Conservation (phyloP, 345 rosid genomes). For the Barbarea vulgaris region DNA sequence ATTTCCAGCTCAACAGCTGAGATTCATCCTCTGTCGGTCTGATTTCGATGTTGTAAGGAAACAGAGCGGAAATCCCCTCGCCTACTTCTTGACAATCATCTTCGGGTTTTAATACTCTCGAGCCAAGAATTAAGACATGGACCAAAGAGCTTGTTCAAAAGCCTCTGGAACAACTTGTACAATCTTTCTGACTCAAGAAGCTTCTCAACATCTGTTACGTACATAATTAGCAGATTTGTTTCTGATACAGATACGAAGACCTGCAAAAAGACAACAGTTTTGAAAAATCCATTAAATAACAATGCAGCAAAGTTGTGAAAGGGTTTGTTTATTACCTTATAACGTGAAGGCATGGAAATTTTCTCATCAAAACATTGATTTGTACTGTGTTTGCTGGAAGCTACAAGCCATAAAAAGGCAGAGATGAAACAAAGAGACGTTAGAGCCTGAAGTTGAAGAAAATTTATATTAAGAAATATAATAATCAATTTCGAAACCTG, state of each 20-base stretch:
- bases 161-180: slow-evolving; percentile 60
- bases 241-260: slow-evolving; percentile 73
- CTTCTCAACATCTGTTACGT: slow-evolving; percentile 79
- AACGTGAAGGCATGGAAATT: neutral
- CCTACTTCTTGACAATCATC: slow-evolving; percentile 63
- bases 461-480: no score
- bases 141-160: slow-evolving; percentile 77
- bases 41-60: slow-evolving; percentile 74
- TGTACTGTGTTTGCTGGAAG: neutral
- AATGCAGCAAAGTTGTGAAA: neutral
- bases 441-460: no score
- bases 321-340: slow-evolving; percentile 19
- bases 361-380: slow-evolving; percentile 47
- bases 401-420: neutral
- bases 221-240: slow-evolving; percentile 59
- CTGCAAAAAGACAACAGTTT: slow-evolving; percentile 41
- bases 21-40: slow-evolving; percentile 84
- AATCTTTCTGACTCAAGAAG: slow-evolving; percentile 74
- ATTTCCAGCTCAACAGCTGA: slow-evolving; percentile 73
- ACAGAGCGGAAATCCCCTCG: slow-evolving; percentile 46
- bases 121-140: slow-evolving; percentile 78
- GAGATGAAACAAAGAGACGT: no score
- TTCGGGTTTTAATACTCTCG: slow-evolving; percentile 63
- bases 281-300: neutral
- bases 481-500: no score